Percentiles rank a stretch among this genome's conserved stretches.
Evolutionary conservation across 176 grass and related monocot species (phyloP).

Genomic region (Cenchrus americanus): DNA sequence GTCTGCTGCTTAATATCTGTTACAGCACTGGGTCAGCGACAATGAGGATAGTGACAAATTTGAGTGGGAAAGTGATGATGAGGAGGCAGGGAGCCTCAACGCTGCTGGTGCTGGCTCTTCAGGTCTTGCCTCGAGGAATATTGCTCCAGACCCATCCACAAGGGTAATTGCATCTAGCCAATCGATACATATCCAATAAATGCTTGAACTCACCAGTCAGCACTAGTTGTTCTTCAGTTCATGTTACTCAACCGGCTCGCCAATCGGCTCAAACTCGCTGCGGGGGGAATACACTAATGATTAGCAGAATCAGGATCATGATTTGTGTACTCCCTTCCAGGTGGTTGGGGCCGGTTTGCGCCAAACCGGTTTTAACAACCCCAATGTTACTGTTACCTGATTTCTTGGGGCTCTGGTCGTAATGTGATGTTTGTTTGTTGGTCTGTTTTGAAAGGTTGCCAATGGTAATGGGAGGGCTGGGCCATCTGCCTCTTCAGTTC

Average conservation of each 20-base stretch:
- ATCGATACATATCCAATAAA: not conserved
- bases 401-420: conserved; percentile 27
- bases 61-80: conserved; percentile 44
- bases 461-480: conserved; percentile 41
- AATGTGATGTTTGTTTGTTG: conserved; percentile 34
- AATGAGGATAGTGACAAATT: conserved; percentile 43
- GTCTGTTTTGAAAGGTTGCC: conserved; percentile 34
- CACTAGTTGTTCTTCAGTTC: not conserved
- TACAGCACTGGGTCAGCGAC: conserved; percentile 53
- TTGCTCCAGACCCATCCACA: conserved; percentile 3
- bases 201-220: not conserved
- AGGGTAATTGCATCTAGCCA: conserved; percentile 20
- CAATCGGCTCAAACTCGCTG: not conserved
- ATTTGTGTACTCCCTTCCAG: not conserved
- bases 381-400: conserved; percentile 14
- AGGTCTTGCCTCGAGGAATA: not conserved
- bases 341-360: not conserved
- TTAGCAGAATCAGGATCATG: not conserved
- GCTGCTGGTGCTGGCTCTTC: conserved; percentile 3
- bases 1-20: not conserved
- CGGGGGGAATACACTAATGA: not conserved
- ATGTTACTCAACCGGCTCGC: not conserved
- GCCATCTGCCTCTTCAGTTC: conserved; percentile 37
- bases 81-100: not conserved
- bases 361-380: no score